Conservation (phyloP, 192 early-diverging fungal genomes). For the Coemansia sp. region DNA sequence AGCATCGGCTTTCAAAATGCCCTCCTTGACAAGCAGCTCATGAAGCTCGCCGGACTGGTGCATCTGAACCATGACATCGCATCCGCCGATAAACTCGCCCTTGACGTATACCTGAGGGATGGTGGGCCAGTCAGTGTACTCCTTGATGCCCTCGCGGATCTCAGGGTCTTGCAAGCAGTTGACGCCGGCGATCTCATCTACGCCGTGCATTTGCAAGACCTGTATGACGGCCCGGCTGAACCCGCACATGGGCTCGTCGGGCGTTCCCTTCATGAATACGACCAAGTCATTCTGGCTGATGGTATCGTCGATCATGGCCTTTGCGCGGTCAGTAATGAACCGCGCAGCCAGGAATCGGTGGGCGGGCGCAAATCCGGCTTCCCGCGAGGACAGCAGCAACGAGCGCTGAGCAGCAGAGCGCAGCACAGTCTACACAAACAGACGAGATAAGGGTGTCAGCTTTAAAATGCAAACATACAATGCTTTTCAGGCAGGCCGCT, state of each 20-base stretch:
- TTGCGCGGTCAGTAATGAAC: slow-evolving; percentile 40
- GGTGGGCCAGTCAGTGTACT: slow-evolving; percentile 93
- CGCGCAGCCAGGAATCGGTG: slow-evolving; percentile 25
- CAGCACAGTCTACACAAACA: slow-evolving; percentile 24
- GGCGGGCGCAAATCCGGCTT: slow-evolving; percentile 1
- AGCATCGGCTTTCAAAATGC: slow-evolving; percentile 54
- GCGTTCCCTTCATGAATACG: slow-evolving; percentile 98
- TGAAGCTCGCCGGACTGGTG: slow-evolving; percentile 88
- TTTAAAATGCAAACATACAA: slow-evolving; percentile 2
- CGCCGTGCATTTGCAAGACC: slow-evolving; percentile 79
- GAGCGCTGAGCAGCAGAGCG: slow-evolving; percentile 12
- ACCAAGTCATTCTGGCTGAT: slow-evolving; percentile 71
- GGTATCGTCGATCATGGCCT: slow-evolving; percentile 45
- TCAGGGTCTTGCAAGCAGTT: slow-evolving; percentile 91
- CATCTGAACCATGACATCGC: slow-evolving; percentile 91
- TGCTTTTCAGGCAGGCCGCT: neutral
- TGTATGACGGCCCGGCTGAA: slow-evolving; percentile 94
- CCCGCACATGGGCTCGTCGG: slow-evolving; percentile 90
- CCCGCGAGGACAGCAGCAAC: slow-evolving; percentile 12
- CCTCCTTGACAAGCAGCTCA: slow-evolving; percentile 75
- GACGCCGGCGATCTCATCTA: slow-evolving; percentile 76
- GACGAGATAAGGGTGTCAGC: neutral
- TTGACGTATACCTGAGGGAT: slow-evolving; percentile 96
- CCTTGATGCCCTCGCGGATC: slow-evolving; percentile 91
- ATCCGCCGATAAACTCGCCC: slow-evolving; percentile 95